Evolutionary conservation across 2,329 filamentous ascomycete genomes (phyloP).

Genomic region (Talaromyces sp.): DNA sequence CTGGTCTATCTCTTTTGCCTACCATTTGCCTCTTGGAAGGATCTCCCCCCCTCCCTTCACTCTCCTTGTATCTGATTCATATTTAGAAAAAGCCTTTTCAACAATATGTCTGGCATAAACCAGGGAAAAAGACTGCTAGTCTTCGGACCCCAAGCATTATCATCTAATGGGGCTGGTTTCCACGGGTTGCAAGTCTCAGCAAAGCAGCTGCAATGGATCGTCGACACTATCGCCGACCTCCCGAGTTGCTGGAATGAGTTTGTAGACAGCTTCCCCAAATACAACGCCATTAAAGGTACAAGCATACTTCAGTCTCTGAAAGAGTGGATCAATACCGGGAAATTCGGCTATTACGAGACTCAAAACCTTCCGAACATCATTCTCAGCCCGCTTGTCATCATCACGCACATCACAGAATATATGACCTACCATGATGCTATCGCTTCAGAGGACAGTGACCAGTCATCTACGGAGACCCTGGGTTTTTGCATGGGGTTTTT

Average conservation of each 20-base stretch:
- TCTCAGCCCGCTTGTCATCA: conserved; percentile 35
- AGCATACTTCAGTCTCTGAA: conserved; percentile 12
- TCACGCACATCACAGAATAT: conserved; percentile 36
- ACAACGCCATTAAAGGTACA: conserved; percentile 10
- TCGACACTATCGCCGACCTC: conserved; percentile 16
- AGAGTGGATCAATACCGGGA: conserved; percentile 15
- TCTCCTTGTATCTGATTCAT: neutral
- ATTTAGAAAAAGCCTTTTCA: neutral
- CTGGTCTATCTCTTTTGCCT: neutral
- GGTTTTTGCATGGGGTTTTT: conserved; percentile 42
- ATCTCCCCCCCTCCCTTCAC: neutral
- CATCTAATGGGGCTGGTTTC: conserved; percentile 3
- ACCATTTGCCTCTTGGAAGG: neutral
- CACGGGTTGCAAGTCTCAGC: neutral
- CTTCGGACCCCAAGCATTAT: conserved; percentile 10
- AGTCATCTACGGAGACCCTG: conserved; percentile 19
- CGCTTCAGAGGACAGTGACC: neutral
- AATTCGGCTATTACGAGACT: conserved; percentile 4
- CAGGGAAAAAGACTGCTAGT: neutral
- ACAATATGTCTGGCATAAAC: neutral
- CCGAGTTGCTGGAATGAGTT: conserved; percentile 14
- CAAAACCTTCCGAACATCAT: conserved; percentile 26
- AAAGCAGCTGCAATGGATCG: conserved; percentile 13
- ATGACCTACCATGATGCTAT: conserved; percentile 16
- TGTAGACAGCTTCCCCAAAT: conserved; percentile 12